A percentile compares a stretch with the other conserved stretches of the same genome.
Conservation (phyloP, 768 basidiomycete genomes). For the Flagelloscypha sp. region DNA sequence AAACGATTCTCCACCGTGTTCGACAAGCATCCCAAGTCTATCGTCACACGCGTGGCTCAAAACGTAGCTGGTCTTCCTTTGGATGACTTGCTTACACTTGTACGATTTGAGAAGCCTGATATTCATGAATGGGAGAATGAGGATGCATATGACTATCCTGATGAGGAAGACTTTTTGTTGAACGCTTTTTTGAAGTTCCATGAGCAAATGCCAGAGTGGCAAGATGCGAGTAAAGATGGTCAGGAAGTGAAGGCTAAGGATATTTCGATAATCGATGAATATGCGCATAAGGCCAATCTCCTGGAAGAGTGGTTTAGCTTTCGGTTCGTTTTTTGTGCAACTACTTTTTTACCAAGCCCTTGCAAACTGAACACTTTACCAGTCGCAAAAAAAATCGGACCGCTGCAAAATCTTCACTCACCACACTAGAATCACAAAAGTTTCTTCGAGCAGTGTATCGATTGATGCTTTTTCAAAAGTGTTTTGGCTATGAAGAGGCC, state of each 20-base stretch:
- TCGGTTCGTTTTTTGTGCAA: slow-evolving; percentile 10
- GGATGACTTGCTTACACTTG: too few species aligned
- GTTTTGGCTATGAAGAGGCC: too few species aligned
- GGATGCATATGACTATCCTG: too few species aligned
- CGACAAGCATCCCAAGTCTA: slow-evolving; percentile 14
- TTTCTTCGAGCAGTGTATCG: slow-evolving; percentile 17
- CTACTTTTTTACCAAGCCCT: too few species aligned
- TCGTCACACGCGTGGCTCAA: slow-evolving; percentile 17
- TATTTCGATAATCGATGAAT: slow-evolving; percentile 1
- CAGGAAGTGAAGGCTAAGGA: slow-evolving; percentile 7
- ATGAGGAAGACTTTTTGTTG: too few species aligned
- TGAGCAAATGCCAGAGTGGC: too few species aligned
- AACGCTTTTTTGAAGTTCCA: too few species aligned
- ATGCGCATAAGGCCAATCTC: slow-evolving; percentile 3
- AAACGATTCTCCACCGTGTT: slow-evolving; percentile 17
- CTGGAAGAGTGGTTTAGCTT: slow-evolving; percentile 18
- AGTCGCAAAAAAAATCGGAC: slow-evolving; percentile 18
- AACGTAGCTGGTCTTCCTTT: slow-evolving; percentile 18
- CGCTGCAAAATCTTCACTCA: slow-evolving; percentile 12
- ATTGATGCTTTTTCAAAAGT: slow-evolving; percentile 11
- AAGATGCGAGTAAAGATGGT: too few species aligned
- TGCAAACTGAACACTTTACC: too few species aligned
- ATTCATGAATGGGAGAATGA: too few species aligned
- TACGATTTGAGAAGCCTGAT: too few species aligned
- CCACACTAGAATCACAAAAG: slow-evolving; percentile 14